Percentiles rank a stretch among this genome's conserved stretches.
Conservation (phyloP, 345 rosid species). For the Zanthoxylum bungeanum region DNA sequence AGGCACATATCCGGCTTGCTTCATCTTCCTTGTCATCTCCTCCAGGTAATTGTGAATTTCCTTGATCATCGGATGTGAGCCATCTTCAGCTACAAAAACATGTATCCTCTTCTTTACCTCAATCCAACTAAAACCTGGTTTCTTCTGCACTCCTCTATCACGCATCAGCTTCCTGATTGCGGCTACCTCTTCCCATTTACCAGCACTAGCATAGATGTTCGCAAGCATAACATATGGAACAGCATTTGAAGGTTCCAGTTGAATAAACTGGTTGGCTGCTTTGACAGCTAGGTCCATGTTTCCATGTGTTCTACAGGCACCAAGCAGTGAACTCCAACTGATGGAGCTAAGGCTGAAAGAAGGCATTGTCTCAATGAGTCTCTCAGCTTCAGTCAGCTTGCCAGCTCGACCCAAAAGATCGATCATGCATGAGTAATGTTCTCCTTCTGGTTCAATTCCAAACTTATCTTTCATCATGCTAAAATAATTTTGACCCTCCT, state of each 20-base stretch:
- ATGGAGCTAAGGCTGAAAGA: conserved; percentile 55
- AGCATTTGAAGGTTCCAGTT: conserved; percentile 69
- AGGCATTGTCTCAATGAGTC: conserved; percentile 71
- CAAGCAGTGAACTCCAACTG: conserved; percentile 80
- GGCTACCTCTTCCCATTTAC: conserved; percentile 73
- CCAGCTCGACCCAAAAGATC: conserved; percentile 88
- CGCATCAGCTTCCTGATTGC: conserved; percentile 71
- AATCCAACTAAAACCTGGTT: conserved; percentile 92
- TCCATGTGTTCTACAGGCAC: conserved; percentile 76
- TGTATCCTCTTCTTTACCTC: conserved; percentile 61
- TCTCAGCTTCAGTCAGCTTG: conserved; percentile 71
- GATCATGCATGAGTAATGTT: conserved; percentile 89
- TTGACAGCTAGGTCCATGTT: conserved; percentile 61
- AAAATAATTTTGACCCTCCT: conserved; percentile 59
- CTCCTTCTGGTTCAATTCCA: conserved; percentile 73
- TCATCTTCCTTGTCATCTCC: conserved; percentile 64
- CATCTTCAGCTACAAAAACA: conserved; percentile 83
- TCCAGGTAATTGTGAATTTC: conserved; percentile 55
- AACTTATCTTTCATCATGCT: conserved; percentile 62
- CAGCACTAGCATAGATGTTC: conserved; percentile 62
- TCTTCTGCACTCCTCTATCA: conserved; percentile 70
- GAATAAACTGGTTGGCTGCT: conserved; percentile 62
- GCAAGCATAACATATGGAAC: conserved; percentile 84
- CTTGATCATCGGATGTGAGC: conserved; percentile 73
- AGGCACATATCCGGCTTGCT: conserved; percentile 67